Evolutionary conservation across 108 stramenopile species (phyloP).

Genomic region (Skeletonema tropicum): DNA sequence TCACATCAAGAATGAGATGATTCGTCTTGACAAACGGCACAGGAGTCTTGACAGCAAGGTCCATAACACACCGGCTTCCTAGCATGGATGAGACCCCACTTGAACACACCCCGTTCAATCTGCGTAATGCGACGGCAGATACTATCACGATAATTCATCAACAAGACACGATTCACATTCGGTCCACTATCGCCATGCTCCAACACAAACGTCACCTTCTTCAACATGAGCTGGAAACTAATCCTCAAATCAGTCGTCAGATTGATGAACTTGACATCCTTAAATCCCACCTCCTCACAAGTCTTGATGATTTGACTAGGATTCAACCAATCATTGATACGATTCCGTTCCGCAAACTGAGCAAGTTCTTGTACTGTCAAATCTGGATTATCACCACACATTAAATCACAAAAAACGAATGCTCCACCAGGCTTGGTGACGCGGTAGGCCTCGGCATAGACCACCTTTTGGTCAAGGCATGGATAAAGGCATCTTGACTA

Average conservation of each 20-base stretch:
- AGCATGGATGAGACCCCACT: conserved; percentile 64
- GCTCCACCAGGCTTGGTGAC: conserved; percentile 61
- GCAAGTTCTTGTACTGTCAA: conserved; percentile 50
- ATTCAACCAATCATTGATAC: conserved; percentile 61
- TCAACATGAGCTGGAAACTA: conserved; percentile 55
- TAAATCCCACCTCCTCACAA: conserved; percentile 48
- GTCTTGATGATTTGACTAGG: conserved; percentile 48
- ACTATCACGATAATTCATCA: conserved; percentile 50
- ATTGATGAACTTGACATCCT: conserved; percentile 58
- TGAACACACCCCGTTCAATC: conserved; percentile 63
- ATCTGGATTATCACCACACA: conserved; percentile 55
- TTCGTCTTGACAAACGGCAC: conserved; percentile 41
- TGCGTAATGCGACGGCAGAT: conserved; percentile 54
- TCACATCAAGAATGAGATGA: conserved; percentile 33
- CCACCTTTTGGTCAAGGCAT: conserved; percentile 46
- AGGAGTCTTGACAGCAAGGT: conserved; percentile 44
- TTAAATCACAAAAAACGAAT: conserved; percentile 65
- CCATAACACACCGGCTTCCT: conserved; percentile 56
- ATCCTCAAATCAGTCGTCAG: conserved; percentile 56
- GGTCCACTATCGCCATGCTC: conserved; percentile 30
- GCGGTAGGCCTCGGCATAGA: conserved; percentile 60
- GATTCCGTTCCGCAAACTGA: conserved; percentile 47
- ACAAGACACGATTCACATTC: conserved; percentile 32
- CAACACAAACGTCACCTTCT: conserved; percentile 55
- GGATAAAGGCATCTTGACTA: conserved; percentile 69